phyloP scores from a whole-genome alignment of 139 green algal species.

The Asterochloris erici region DNA sequence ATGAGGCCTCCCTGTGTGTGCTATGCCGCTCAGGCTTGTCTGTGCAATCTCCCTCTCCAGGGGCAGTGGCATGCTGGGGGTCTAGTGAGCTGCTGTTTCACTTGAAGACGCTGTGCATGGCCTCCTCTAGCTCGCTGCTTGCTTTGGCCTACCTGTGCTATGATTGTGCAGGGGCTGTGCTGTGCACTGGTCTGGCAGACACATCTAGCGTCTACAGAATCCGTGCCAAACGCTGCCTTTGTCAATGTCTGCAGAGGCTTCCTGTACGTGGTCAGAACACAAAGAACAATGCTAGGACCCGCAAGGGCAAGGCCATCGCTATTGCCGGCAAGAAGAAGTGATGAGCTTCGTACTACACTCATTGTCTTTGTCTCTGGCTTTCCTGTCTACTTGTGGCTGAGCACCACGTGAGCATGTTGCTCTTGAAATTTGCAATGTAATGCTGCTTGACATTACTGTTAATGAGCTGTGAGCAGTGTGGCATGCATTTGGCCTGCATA shows the following conservation, averaged over 20 bases:
- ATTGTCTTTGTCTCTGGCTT: too few species aligned
- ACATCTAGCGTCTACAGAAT: neutral
- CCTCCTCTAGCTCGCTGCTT: neutral
- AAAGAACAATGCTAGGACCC: slow-evolving; percentile 95
- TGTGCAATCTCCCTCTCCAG: too few species aligned
- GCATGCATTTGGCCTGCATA: too few species aligned
- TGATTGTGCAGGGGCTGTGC: neutral
- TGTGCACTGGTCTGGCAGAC: neutral
- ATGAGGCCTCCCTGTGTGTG: too few species aligned
- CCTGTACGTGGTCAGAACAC: slow-evolving; percentile 90
- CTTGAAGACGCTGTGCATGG: neutral
- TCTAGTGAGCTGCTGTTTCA: neutral
- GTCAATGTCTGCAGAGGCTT: slow-evolving; percentile 60
- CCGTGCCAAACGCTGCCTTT: neutral
- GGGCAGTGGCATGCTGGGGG: neutral
- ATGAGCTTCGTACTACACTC: too few species aligned
- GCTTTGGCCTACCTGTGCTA: neutral
- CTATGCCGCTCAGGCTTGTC: too few species aligned
- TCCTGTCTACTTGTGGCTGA: too few species aligned
- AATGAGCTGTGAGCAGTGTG: too few species aligned
- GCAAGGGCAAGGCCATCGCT: slow-evolving; percentile 83
- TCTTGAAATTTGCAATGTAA: too few species aligned
- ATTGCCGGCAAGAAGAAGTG: slow-evolving; percentile 87
- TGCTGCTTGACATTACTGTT: too few species aligned
- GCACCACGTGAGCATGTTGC: too few species aligned